phyloP scores from a whole-genome alignment of 2,329 filamentous ascomycete species.

The Diplodia mutila region DNA sequence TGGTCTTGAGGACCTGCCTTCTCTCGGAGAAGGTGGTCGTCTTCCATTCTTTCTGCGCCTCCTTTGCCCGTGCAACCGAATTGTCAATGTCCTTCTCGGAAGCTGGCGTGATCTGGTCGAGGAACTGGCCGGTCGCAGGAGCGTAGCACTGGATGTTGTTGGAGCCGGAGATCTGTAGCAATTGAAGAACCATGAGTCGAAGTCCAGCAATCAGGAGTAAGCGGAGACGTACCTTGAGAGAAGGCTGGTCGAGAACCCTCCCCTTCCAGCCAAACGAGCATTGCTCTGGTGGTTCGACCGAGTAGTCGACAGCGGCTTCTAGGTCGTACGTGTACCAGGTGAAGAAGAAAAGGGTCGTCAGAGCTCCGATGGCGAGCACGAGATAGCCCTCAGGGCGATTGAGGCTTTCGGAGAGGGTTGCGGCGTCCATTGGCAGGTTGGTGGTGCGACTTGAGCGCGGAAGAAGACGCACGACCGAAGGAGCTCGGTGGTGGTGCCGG shows the following conservation, averaged over 20 bases:
- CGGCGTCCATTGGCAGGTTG: constrained; percentile 11
- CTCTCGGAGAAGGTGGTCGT: constrained; percentile 77
- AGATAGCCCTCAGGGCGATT: constrained; percentile 1
- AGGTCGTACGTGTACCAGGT: constrained; percentile 26
- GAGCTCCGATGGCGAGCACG: neutral
- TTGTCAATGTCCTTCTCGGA: constrained; percentile 78
- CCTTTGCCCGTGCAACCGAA: constrained; percentile 71
- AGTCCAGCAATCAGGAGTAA: neutral
- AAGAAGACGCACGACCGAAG: constrained; percentile 3
- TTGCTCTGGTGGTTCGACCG: constrained; percentile 64
- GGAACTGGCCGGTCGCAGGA: constrained; percentile 83
- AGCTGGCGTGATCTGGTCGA: constrained; percentile 77
- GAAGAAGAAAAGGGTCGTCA: constrained; percentile 12
- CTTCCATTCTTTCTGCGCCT: constrained; percentile 78
- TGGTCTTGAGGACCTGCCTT: constrained; percentile 75
- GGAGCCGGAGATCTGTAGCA: constrained; percentile 61
- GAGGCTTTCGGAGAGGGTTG: neutral
- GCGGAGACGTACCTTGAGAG: constrained; percentile 57
- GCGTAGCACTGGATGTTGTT: constrained; percentile 81
- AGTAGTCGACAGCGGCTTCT: constrained; percentile 60
- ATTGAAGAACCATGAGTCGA: constrained; percentile 27
- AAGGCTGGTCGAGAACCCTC: constrained; percentile 61
- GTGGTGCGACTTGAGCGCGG: constrained; percentile 8
- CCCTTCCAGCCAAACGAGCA: constrained; percentile 59
- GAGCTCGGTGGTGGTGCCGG: neutral